phyloP scores from a whole-genome alignment of 495 filamentous ascomycete species.

The Emericellopsis terricola region DNA sequence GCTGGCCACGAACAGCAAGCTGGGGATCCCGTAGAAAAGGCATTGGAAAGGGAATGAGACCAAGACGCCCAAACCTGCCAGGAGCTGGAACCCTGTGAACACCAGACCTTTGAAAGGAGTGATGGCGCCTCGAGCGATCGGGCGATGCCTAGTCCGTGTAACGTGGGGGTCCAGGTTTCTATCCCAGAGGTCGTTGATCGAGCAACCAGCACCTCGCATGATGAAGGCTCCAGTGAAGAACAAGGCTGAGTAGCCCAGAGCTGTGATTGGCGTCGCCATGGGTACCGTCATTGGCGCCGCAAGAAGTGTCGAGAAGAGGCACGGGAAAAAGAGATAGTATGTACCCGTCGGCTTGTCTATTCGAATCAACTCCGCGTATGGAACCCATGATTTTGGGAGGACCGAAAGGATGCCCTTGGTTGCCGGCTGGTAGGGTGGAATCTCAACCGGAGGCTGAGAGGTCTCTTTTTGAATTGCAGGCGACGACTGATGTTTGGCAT shows the following conservation, averaged over 20 bases:
- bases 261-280: conserved; percentile 25
- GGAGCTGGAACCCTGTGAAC: conserved; percentile 68
- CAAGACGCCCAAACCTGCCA: conserved; percentile 66
- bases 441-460: neutral
- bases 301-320: conserved; percentile 72
- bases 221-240: conserved; percentile 81
- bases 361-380: conserved; percentile 84
- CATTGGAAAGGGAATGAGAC: conserved; percentile 74
- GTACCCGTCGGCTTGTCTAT: conserved; percentile 91
- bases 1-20: conserved; percentile 56
- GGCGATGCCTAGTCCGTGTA: conserved; percentile 67
- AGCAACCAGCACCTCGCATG: conserved; percentile 96
- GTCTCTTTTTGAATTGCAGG: neutral
- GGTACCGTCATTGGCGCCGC: conserved; percentile 43
- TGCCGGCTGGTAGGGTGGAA: conserved; percentile 10
- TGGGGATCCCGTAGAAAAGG: conserved; percentile 77
- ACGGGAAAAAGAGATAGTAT: conserved; percentile 92
- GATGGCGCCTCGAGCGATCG: conserved; percentile 74
- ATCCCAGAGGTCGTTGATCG: conserved; percentile 97
- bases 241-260: conserved; percentile 47
- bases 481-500: neutral
- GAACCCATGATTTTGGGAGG: conserved; percentile 61
- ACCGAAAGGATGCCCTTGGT: conserved; percentile 57
- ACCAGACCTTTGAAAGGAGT: conserved; percentile 53
- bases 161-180: conserved; percentile 83